phyloP scores from a whole-genome alignment of 257 asterid genomes.

The Jacaranda copaia region DNA sequence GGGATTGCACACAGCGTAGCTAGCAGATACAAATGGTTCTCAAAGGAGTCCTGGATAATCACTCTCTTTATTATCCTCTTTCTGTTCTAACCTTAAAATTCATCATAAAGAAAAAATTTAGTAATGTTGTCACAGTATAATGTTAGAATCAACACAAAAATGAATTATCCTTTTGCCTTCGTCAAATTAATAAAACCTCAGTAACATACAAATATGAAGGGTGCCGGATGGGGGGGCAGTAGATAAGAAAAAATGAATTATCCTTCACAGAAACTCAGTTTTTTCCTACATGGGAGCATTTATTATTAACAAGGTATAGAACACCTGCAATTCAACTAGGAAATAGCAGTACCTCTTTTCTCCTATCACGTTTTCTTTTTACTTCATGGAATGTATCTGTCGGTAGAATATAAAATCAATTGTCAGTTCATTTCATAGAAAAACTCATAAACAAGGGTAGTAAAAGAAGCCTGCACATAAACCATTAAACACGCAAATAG shows the following conservation, averaged over 20 bases:
- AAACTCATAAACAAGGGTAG: slow-evolving; percentile 22
- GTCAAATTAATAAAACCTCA: no score
- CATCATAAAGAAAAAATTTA: neutral
- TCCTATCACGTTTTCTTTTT: slow-evolving; percentile 76
- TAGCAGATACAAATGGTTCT: slow-evolving; percentile 20
- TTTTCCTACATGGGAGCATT: neutral
- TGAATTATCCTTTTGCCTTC: no score
- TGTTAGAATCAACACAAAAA: no score
- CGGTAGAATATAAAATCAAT: slow-evolving; percentile 31
- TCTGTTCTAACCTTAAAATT: neutral
- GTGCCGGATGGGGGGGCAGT: neutral
- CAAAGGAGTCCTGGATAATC: slow-evolving; percentile 2
- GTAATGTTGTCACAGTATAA: no score
- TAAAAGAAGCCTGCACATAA: slow-evolving; percentile 21
- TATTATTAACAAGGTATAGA: neutral
- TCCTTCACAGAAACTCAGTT: neutral
- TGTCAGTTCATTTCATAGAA: slow-evolving; percentile 36
- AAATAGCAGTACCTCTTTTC: slow-evolving; percentile 70
- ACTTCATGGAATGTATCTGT: slow-evolving; percentile 95
- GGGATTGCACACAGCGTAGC: slow-evolving; percentile 2
- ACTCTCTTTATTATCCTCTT: slow-evolving; percentile 8
- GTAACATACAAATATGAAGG: no score
- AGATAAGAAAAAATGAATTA: slow-evolving; percentile 13
- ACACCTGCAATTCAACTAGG: neutral
- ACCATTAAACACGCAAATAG: slow-evolving; percentile 10